A percentile compares a stretch with the other conserved stretches of the same genome.
phyloP scores from a whole-genome alignment of 139 green algal species.

The Haematococcus lacustris region DNA sequence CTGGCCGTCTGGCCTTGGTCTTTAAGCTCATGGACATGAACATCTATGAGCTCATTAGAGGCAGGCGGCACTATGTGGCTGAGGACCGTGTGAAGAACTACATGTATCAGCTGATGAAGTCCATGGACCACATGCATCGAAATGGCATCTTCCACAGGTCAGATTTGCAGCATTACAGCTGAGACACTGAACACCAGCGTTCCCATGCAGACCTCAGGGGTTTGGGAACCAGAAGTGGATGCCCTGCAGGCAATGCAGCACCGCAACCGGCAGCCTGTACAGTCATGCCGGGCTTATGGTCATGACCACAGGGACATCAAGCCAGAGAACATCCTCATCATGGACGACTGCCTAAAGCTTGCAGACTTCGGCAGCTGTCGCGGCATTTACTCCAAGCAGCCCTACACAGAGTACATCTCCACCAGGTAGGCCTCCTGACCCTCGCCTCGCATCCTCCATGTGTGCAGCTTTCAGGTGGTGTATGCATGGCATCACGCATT shows the following conservation, averaged over 20 bases:
- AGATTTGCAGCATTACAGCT: too few species aligned
- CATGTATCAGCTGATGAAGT: slow-evolving; percentile 84
- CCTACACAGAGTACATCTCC: slow-evolving; percentile 86
- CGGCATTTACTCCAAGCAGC: slow-evolving; percentile 80
- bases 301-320: too few species aligned
- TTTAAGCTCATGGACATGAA: slow-evolving; percentile 86
- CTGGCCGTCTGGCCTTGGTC: slow-evolving; percentile 75
- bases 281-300: too few species aligned
- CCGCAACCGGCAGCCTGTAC: too few species aligned
- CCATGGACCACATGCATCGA: slow-evolving; percentile 84
- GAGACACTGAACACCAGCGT: too few species aligned
- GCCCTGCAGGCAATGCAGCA: too few species aligned
- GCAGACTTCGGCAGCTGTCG: slow-evolving; percentile 79
- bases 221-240: too few species aligned
- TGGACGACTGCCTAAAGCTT: slow-evolving; percentile 79
- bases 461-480: too few species aligned
- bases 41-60: slow-evolving; percentile 71
- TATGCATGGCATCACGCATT: too few species aligned
- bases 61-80: slow-evolving; percentile 71
- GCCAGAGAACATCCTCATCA: slow-evolving; percentile 84
- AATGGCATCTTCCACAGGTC: slow-evolving; percentile 84
- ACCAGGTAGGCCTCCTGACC: too few species aligned
- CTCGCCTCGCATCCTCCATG: too few species aligned
- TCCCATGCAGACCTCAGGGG: too few species aligned
- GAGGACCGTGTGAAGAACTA: slow-evolving; percentile 70